Conservation (phyloP, 202 grass and related monocot species). For the Eragrostis tef region DNA sequence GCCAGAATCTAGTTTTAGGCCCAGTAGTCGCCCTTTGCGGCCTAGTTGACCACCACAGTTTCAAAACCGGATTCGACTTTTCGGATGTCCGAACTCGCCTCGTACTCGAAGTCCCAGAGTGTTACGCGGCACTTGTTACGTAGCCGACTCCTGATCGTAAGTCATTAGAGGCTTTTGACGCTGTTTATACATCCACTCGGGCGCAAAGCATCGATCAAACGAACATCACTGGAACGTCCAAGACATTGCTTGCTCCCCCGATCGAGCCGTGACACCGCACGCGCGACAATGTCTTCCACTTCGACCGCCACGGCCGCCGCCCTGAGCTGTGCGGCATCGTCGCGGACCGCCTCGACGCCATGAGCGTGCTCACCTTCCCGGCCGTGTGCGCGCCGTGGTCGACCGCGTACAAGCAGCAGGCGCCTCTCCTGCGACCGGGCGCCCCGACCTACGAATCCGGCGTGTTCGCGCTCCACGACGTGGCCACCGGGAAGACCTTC, state of each 20-base stretch:
- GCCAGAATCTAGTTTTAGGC: too few relatives aligned
- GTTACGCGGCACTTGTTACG: too few relatives aligned
- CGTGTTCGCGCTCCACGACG: conserved; percentile 19
- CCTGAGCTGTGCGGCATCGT: conserved; percentile 41
- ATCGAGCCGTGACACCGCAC: neutral
- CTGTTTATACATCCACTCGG: too few relatives aligned
- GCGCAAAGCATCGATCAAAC: too few relatives aligned
- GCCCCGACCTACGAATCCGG: conserved; percentile 1
- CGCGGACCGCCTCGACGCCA: conserved; percentile 32
- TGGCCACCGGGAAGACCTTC: conserved; percentile 13
- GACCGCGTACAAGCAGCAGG: neutral
- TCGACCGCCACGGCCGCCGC: neutral
- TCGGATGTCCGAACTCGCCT: too few relatives aligned
- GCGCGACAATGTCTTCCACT: neutral
- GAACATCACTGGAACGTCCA: neutral
- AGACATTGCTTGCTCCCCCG: neutral
- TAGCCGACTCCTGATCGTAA: too few relatives aligned
- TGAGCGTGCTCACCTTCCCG: conserved; percentile 23
- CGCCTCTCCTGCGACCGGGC: neutral
- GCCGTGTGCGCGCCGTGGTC: conserved; percentile 29
- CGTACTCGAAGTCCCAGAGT: too few relatives aligned
- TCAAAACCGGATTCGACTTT: too few relatives aligned
- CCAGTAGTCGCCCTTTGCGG: too few relatives aligned
- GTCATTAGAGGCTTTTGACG: too few relatives aligned
- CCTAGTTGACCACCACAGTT: too few relatives aligned